Evolutionary conservation across 192 early-diverging fungal species (phyloP).

Genomic region (Coemansia reversa): DNA sequence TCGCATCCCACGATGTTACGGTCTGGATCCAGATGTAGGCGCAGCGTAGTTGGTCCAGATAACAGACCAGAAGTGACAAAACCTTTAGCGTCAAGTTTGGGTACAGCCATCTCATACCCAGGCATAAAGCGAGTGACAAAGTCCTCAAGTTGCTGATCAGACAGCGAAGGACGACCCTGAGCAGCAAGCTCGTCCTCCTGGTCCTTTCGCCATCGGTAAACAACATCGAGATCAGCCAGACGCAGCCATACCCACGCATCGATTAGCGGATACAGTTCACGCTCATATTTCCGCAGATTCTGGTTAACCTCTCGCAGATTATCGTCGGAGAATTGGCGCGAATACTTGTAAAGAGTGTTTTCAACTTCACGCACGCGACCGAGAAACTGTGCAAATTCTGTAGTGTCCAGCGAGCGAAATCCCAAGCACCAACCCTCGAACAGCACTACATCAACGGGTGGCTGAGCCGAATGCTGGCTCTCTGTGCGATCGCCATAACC

Average conservation of each 20-base stretch:
- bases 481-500: constrained; percentile 80
- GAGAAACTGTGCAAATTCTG: constrained; percentile 33
- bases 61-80: constrained; percentile 40
- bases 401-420: constrained; percentile 63
- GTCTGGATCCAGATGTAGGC: constrained; percentile 48
- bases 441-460: constrained; percentile 75
- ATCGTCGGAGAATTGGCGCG: constrained; percentile 31
- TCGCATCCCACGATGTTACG: constrained; percentile 41
- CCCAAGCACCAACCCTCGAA: constrained; percentile 95
- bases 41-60: constrained; percentile 22
- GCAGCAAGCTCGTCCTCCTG: constrained; percentile 70
- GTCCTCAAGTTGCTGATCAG: constrained; percentile 69
- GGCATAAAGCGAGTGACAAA: constrained; percentile 93
- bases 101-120: constrained; percentile 60
- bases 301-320: constrained; percentile 37
- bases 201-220: constrained; percentile 85
- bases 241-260: constrained; percentile 77
- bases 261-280: constrained; percentile 62
- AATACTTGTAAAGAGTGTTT: constrained; percentile 34
- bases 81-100: constrained; percentile 32
- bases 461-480: constrained; percentile 57
- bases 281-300: constrained; percentile 55
- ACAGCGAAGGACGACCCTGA: constrained; percentile 55
- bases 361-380: constrained; percentile 9
- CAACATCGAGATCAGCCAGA: constrained; percentile 59